Base-by-base conservation (phyloP, 2,329 filamentous ascomycete species). In the Acrocalymma vagum region DNA sequence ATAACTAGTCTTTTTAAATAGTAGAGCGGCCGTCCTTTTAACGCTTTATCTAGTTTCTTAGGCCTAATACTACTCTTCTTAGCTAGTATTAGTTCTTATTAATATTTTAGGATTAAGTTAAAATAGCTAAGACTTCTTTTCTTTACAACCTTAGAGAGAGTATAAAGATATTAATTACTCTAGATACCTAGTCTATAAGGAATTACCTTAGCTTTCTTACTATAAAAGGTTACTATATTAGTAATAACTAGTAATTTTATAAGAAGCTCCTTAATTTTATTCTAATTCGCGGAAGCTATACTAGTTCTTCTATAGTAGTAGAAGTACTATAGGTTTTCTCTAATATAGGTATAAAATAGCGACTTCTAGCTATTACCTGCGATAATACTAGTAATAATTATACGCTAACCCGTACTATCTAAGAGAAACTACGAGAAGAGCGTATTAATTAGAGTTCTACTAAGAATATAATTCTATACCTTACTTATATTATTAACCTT, bases 181-280 rank as follows among this genome's bases (percentile, higher is more conserved):
- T 48, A 16, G 25, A 42, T 30, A 14, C 6, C 7, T 47, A 42
- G 34, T 32, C 28, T 42, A 13, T 11, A 29, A n/a, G 5, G 30
- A 47, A 42, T 16, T 29, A 47, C 11, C 25, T 42, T 13, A 39
- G 34, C 20, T 47, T 42, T 24, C n/a, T 47, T 23, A 13, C 4
- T 10, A 21, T 42, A 28, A 42, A 47, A 4, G n/a, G 8, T 1
- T 47, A 47, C n/a, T 47, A 47, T 32, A 36, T 42, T 34, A 45
- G 42, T 22, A 23, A 20, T 25, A 20, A 24, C 1, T 42, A 22
- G n/a, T 5, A 32, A 32, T 17, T 39, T 15, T 32, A 39, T 20
- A 29, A 47, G n/a, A 38, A 24, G 17, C 21, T 47, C n/a, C 29
- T 34, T 15, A 26, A 42, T 30, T 42, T 46, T 42, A 27, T 46